A percentile compares a stretch with the other conserved stretches of the same genome.
Conservation (phyloP, 805 yeast genomes). For the Kodamaea nitidulidarum region DNA sequence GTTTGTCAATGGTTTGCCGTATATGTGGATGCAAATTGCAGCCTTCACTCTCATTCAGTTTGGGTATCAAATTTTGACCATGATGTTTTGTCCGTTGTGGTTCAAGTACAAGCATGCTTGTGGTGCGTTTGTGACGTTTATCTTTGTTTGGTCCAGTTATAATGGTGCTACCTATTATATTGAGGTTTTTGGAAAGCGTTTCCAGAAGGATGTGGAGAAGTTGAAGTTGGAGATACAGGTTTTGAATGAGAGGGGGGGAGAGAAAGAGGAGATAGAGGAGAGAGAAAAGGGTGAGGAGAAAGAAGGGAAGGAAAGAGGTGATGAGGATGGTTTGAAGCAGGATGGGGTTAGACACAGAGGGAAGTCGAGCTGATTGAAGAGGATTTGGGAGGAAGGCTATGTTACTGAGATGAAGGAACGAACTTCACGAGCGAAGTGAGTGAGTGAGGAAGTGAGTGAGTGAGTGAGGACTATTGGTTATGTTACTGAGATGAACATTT, state of each 20-base stretch:
- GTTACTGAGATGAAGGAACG: too few species aligned
- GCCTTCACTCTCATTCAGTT: constrained; percentile 87
- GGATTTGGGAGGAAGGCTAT: too few species aligned
- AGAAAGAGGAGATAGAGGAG: constrained; percentile 6
- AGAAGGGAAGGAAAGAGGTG: neutral
- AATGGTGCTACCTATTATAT: constrained; percentile 95
- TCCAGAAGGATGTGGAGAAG: constrained; percentile 77
- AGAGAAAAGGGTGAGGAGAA: neutral
- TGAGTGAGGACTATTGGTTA: too few species aligned
- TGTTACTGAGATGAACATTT: too few species aligned
- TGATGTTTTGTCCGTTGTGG: constrained; percentile 90
- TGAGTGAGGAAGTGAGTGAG: too few species aligned
- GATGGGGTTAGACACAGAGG: too few species aligned
- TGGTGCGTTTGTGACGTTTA: constrained; percentile 59
- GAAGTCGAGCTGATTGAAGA: too few species aligned
- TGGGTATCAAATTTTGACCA: constrained; percentile 77
- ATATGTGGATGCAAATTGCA: constrained; percentile 73
- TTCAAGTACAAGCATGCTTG: constrained; percentile 66
- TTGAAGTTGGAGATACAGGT: constrained; percentile 68
- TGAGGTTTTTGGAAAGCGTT: constrained; percentile 85
- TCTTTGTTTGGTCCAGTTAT: constrained; percentile 77
- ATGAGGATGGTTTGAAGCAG: neutral
- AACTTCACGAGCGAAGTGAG: too few species aligned
- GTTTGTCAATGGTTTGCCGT: constrained; percentile 78
- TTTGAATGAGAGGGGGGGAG: constrained; percentile 37